Conservation (phyloP, 1,139 yeast species). For the Yarrowia galli region DNA sequence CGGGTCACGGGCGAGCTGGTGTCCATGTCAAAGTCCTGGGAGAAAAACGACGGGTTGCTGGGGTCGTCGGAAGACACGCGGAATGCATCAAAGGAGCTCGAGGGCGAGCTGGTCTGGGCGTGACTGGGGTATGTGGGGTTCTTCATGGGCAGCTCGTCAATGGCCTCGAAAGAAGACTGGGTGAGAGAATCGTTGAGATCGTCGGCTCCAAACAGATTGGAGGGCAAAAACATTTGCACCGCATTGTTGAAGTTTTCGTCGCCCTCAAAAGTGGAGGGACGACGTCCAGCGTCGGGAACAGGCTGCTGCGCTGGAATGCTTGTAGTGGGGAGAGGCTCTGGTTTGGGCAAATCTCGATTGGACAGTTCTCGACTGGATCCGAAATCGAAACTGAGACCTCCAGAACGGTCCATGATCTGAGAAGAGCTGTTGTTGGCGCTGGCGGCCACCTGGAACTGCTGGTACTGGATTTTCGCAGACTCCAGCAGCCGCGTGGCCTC, state of each 20-base stretch:
- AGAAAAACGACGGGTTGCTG: conserved; percentile 5
- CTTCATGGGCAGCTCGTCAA: conserved; percentile 31
- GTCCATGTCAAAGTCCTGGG: conserved; percentile 16
- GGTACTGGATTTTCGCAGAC: conserved; percentile 29
- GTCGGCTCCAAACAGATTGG: conserved; percentile 49
- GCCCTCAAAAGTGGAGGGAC: conserved; percentile 39
- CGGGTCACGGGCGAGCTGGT: conserved; percentile 17
- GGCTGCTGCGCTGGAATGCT: neutral
- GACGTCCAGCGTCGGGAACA: conserved; percentile 1
- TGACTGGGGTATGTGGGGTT: conserved; percentile 3
- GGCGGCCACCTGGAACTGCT: conserved; percentile 23
- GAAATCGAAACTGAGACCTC: conserved; percentile 2
- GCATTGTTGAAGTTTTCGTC: conserved; percentile 46
- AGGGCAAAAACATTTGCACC: conserved; percentile 48
- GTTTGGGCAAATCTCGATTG: neutral
- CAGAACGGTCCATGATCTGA: neutral
- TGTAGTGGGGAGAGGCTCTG: neutral
- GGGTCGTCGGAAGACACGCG: conserved; percentile 12
- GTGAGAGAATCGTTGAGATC: conserved; percentile 45
- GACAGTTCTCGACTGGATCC: neutral
- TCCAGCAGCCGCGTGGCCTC: conserved; percentile 40
- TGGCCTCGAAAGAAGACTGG: conserved; percentile 41
- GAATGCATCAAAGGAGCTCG: conserved; percentile 29
- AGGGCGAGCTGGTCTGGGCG: conserved; percentile 7
- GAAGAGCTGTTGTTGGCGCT: conserved; percentile 34